These are phyloP conservation scores for Penicillium olsonii DNA, from an alignment of 2,329 filamentous ascomycete genomes.

Conservation along the genomic window DNA sequence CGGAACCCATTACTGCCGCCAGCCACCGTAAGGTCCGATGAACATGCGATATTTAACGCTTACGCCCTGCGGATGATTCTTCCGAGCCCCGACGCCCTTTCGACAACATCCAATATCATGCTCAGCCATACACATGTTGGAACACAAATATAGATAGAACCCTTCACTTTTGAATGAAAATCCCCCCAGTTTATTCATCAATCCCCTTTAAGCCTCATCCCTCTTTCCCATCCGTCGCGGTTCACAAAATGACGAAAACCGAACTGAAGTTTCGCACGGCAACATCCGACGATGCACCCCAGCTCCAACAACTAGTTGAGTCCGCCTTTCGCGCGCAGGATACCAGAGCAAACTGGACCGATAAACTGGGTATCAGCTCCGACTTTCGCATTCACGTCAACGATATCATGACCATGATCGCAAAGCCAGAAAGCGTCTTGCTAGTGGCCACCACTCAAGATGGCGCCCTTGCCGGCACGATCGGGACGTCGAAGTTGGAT, in stretches of 20 bases:
- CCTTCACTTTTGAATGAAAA: neutral
- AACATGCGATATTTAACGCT: too few relatives aligned
- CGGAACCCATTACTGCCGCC: too few relatives aligned
- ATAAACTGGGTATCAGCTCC: slow-evolving; percentile 31
- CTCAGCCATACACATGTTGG: neutral
- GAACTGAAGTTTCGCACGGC: slow-evolving; percentile 42
- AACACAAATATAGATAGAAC: neutral
- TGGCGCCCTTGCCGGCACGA: slow-evolving; percentile 18
- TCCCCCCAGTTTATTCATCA: neutral
- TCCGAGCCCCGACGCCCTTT: slow-evolving; percentile 1
- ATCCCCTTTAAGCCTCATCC: too few relatives aligned
- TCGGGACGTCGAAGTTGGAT: slow-evolving; percentile 21
- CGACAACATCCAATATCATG: neutral
- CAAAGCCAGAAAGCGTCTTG: slow-evolving; percentile 27
- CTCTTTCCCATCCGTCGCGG: too few relatives aligned
- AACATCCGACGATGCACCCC: slow-evolving; percentile 37
- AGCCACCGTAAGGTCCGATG: too few relatives aligned
- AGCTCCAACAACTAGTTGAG: slow-evolving; percentile 42
- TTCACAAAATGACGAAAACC: slow-evolving; percentile 14
- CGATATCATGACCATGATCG: slow-evolving; percentile 29
- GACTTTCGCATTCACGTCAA: slow-evolving; percentile 26
- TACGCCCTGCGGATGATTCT: slow-evolving; percentile 1
- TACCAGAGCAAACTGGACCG: slow-evolving; percentile 39
- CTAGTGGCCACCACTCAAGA: slow-evolving; percentile 21
- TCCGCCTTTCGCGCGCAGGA: slow-evolving; percentile 46